A percentile compares a stretch with the other conserved stretches of the same genome.
These are phyloP conservation scores for Fomes fomentarius DNA, from an alignment of 1,284 basidiomycete genomes.

Conservation along the genomic window DNA sequence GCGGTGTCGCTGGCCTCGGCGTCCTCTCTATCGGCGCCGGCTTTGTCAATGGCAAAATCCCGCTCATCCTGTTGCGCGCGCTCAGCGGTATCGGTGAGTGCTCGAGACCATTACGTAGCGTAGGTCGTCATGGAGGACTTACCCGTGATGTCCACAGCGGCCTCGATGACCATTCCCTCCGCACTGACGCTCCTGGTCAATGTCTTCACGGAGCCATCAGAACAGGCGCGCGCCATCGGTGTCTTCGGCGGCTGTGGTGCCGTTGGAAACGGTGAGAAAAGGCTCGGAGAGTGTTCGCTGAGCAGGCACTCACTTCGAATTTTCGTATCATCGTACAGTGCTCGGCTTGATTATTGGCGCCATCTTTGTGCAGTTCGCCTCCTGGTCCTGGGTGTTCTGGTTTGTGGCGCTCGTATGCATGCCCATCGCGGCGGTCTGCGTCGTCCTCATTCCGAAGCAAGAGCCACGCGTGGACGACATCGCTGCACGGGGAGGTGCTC, in stretches of 20 bases:
- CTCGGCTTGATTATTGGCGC: constrained; percentile 48
- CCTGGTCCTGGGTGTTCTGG: constrained; percentile 52
- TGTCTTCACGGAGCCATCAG: constrained; percentile 45
- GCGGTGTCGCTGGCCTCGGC: constrained; percentile 40
- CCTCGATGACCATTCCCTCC: constrained; percentile 51
- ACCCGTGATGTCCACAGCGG: too few relatives aligned
- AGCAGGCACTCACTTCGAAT: background rate
- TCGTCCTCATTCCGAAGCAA: constrained; percentile 39
- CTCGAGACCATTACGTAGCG: background rate
- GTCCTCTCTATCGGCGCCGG: constrained; percentile 43
- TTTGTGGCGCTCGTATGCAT: constrained; percentile 42
- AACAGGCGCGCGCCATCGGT: constrained; percentile 49
- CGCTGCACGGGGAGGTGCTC: constrained; percentile 10
- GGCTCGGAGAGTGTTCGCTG: background rate
- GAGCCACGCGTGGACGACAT: constrained; percentile 12
- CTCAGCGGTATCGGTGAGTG: constrained; percentile 43
- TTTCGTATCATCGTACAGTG: constrained; percentile 29
- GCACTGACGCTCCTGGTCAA: constrained; percentile 48
- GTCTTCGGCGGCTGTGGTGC: constrained; percentile 49
- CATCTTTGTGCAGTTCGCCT: constrained; percentile 43
- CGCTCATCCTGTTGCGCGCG: constrained; percentile 46
- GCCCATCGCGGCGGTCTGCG: constrained; percentile 37
- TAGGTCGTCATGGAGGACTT: too few relatives aligned
- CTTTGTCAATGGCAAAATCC: constrained; percentile 44
- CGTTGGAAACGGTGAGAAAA: constrained; percentile 44